A percentile compares a stretch with the other conserved stretches of the same genome.
Evolutionary conservation across 2,329 filamentous ascomycete species (phyloP).

Genomic region (Acrocalymma vagum): DNA sequence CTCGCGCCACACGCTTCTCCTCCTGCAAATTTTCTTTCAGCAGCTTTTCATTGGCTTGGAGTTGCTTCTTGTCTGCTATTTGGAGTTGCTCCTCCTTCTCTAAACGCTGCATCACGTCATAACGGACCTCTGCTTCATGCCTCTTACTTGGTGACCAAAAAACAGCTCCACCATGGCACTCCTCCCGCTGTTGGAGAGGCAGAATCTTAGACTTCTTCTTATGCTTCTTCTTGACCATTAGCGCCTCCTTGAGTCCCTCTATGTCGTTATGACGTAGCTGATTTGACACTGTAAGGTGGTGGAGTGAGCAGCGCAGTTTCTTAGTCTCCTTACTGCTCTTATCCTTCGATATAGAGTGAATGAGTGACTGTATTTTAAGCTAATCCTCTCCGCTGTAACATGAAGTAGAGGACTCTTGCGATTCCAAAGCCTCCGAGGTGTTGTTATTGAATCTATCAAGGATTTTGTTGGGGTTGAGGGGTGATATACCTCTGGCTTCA

Average conservation of each 20-base stretch:
- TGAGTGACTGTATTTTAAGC: slow-evolving; percentile 9
- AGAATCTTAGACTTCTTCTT: slow-evolving; percentile 11
- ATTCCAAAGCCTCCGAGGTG: background rate
- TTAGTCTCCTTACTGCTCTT: background rate
- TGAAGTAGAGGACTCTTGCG: too few species aligned
- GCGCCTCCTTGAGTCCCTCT: slow-evolving; percentile 10
- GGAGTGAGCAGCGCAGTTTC: background rate
- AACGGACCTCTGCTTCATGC: background rate
- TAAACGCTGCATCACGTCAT: slow-evolving; percentile 1
- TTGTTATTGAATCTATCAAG: slow-evolving; percentile 5
- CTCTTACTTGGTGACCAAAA: slow-evolving; percentile 15
- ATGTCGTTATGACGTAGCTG: slow-evolving; percentile 6
- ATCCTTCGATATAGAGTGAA: slow-evolving; percentile 4
- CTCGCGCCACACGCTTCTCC: slow-evolving; percentile 6
- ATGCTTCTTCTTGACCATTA: slow-evolving; percentile 11
- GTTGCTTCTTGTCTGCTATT: slow-evolving; percentile 2
- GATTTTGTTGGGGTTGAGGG: slow-evolving; percentile 7
- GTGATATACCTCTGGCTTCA: slow-evolving; percentile 7
- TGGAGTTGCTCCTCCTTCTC: slow-evolving; percentile 1
- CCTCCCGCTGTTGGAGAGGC: slow-evolving; percentile 7
- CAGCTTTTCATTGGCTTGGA: background rate
- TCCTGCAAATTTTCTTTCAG: slow-evolving; percentile 2
- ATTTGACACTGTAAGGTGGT: slow-evolving; percentile 5
- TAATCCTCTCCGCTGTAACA: slow-evolving; percentile 3
- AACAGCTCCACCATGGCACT: slow-evolving; percentile 15